A percentile compares a stretch with the other conserved stretches of the same genome.
Conservation (phyloP, 2,329 filamentous ascomycete species). For the Penicillium sp. region DNA sequence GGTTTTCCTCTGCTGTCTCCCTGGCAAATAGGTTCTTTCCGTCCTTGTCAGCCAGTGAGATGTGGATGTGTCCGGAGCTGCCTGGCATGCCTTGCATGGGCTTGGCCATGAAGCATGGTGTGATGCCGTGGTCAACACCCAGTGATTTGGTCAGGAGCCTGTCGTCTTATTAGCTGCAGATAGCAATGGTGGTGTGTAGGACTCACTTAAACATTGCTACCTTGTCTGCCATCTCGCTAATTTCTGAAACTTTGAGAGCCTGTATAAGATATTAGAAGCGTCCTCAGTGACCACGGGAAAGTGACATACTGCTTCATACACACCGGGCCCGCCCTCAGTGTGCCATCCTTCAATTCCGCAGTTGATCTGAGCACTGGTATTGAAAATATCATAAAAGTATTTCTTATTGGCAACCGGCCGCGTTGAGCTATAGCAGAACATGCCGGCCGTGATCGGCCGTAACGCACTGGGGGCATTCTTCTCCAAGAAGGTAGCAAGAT, state of each 20-base stretch:
- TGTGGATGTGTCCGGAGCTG: slow-evolving; percentile 90
- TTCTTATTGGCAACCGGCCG: slow-evolving; percentile 82
- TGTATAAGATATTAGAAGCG: slow-evolving; percentile 19
- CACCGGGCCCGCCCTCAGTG: slow-evolving; percentile 84
- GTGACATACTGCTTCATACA: slow-evolving; percentile 73
- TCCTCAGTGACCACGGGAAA: background rate
- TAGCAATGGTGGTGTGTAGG: background rate
- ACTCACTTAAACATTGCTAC: slow-evolving; percentile 79
- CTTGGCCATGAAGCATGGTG: slow-evolving; percentile 97
- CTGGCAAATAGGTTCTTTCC: slow-evolving; percentile 80
- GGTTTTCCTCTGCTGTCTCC: slow-evolving; percentile 63
- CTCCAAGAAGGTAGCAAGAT: slow-evolving; percentile 68
- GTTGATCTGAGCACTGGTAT: slow-evolving; percentile 69
- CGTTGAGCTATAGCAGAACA: slow-evolving; percentile 89
- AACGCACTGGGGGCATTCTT: slow-evolving; percentile 67
- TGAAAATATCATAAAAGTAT: slow-evolving; percentile 82
- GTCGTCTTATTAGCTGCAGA: slow-evolving; percentile 3
- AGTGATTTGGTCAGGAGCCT: slow-evolving; percentile 81
- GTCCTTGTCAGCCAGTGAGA: slow-evolving; percentile 73
- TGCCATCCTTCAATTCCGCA: slow-evolving; percentile 90
- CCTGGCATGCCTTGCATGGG: slow-evolving; percentile 83
- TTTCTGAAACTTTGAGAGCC: slow-evolving; percentile 80
- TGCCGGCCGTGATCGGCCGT: slow-evolving; percentile 80
- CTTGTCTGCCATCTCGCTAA: slow-evolving; percentile 81
- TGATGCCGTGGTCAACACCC: slow-evolving; percentile 78